Evolutionary conservation across 1,284 basidiomycete species (phyloP).

Genomic region (Ceratobasidium sp.): DNA sequence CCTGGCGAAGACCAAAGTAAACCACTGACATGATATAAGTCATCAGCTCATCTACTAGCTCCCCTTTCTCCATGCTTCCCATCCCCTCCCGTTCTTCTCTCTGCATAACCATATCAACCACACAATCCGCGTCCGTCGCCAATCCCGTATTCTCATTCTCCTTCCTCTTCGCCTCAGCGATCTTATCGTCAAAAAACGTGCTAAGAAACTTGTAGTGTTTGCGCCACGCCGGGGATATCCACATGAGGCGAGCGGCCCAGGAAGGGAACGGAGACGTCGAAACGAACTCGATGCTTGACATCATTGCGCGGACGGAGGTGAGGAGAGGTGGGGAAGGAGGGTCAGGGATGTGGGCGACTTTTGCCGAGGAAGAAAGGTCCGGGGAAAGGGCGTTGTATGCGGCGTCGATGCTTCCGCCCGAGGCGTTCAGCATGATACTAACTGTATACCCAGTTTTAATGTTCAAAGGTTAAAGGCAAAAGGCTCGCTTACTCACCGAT

Average conservation of each 20-base stretch:
- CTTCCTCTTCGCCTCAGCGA: constrained; percentile 5
- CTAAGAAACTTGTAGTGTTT: neutral
- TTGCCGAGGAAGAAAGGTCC: neutral
- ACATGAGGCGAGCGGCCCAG: neutral
- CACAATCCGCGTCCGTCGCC: constrained; percentile 34
- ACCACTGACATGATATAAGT: constrained; percentile 20
- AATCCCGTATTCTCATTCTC: neutral
- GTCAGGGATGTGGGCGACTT: neutral
- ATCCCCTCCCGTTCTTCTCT: constrained; percentile 18
- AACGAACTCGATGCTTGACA: constrained; percentile 8
- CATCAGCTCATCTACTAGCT: constrained; percentile 34
- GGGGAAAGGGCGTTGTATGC: constrained; percentile 24
- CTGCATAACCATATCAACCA: constrained; percentile 37
- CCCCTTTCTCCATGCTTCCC: neutral
- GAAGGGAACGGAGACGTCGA: neutral
- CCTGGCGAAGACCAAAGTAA: neutral
- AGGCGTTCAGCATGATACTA: constrained; percentile 18
- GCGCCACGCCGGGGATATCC: constrained; percentile 5
- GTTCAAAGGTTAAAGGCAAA: neutral
- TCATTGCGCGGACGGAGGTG: constrained; percentile 12
- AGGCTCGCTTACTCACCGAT: constrained; percentile 16
- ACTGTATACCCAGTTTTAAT: neutral
- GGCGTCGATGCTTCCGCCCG: constrained; percentile 4
- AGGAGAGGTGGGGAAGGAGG: constrained; percentile 7
- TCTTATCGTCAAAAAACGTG: neutral